Conservation (phyloP, 768 basidiomycete genomes). For the Rhizopogon rudus region DNA sequence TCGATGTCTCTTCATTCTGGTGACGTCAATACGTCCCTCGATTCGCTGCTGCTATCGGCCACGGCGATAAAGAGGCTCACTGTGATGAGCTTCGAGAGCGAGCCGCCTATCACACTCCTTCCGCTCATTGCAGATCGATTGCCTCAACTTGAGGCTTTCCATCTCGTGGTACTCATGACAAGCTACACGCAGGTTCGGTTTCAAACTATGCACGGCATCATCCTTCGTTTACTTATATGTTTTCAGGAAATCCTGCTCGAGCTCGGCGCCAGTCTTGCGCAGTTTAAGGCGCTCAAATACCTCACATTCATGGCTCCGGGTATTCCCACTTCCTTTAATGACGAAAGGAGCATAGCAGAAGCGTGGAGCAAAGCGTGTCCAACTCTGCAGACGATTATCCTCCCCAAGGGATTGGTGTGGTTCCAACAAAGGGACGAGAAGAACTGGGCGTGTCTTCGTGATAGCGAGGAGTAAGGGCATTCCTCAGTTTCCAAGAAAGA, state of each 20-base stretch:
- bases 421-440: slow-evolving; percentile 29
- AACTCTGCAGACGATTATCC: slow-evolving; percentile 57
- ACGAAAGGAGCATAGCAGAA: slow-evolving; percentile 49
- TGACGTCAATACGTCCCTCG: slow-evolving; percentile 35
- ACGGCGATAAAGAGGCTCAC: slow-evolving; percentile 45
- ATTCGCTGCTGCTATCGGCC: slow-evolving; percentile 36
- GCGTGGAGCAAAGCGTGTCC: slow-evolving; percentile 56
- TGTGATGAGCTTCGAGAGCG: slow-evolving; percentile 52
- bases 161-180: slow-evolving; percentile 52
- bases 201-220: neutral
- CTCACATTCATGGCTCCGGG: slow-evolving; percentile 56
- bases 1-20: slow-evolving; percentile 49
- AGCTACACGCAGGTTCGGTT: slow-evolving; percentile 42
- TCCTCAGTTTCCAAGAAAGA: neutral
- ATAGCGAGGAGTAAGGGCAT: slow-evolving; percentile 3
- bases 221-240: neutral
- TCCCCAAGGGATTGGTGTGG: slow-evolving; percentile 62
- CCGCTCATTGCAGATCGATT: slow-evolving; percentile 43
- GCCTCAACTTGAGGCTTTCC: slow-evolving; percentile 51
- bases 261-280: slow-evolving; percentile 32
- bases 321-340: slow-evolving; percentile 14
- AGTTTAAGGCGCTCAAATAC: slow-evolving; percentile 42
- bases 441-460: slow-evolving; percentile 19
- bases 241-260: slow-evolving; percentile 39
- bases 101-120: slow-evolving; percentile 40